A percentile compares a stretch with the other conserved stretches of the same genome.
Conservation (phyloP, 2,329 filamentous ascomycete genomes). For the Neofusicoccum sp. region DNA sequence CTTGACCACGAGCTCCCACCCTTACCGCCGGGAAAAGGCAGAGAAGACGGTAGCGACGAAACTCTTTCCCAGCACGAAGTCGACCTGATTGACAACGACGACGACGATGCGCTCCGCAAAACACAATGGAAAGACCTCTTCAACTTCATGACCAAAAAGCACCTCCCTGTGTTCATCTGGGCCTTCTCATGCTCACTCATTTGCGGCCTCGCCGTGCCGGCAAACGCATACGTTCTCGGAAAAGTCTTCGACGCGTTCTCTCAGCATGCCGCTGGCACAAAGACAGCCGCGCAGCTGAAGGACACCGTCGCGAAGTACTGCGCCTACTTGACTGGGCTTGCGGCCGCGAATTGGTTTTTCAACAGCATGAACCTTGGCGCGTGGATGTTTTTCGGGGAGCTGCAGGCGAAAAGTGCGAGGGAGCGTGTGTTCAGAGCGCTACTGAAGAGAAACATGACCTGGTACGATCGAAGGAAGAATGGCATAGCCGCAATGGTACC, state of each 20-base stretch:
- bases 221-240: conserved; percentile 69
- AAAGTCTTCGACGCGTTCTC: conserved; percentile 71
- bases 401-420: conserved; percentile 69
- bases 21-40: neutral
- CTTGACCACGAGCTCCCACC: neutral
- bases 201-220: conserved; percentile 63
- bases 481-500: conserved; percentile 71
- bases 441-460: conserved; percentile 70
- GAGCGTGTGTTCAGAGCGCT: conserved; percentile 65
- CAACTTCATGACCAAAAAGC: conserved; percentile 64
- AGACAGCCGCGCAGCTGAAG: conserved; percentile 53
- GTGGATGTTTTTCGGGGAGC: conserved; percentile 78
- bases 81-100: neutral
- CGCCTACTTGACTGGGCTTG: conserved; percentile 62
- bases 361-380: conserved; percentile 65
- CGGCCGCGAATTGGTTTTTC: conserved; percentile 63
- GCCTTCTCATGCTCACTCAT: conserved; percentile 58
- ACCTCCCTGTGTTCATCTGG: conserved; percentile 54
- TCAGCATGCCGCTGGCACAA: conserved; percentile 58
- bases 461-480: conserved; percentile 74
- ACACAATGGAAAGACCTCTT: conserved; percentile 63
- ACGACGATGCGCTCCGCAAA: conserved; percentile 24
- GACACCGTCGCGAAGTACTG: conserved; percentile 59
- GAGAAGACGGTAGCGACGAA: neutral
- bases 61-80: neutral